Percentiles rank a stretch among this genome's conserved stretches.
Conservation (phyloP, 495 filamentous ascomycete species). For the Penicilliopsis zonata region DNA sequence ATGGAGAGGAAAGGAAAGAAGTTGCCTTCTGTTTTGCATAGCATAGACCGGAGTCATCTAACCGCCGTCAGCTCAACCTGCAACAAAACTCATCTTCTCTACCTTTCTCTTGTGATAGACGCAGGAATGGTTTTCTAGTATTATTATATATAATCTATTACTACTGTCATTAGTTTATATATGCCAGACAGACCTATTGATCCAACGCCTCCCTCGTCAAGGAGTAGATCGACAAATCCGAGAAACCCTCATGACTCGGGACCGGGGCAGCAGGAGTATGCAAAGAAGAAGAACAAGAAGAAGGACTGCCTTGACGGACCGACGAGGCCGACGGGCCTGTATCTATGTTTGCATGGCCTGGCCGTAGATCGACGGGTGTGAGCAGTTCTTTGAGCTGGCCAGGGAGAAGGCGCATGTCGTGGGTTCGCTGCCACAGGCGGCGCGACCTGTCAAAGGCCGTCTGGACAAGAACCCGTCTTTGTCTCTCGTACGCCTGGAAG, state of each 20-base stretch:
- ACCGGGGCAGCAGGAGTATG: conserved; percentile 1
- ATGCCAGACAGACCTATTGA: too few relatives aligned
- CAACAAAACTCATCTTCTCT: too few relatives aligned
- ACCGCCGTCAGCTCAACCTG: too few relatives aligned
- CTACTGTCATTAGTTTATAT: too few relatives aligned
- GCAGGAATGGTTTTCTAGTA: too few relatives aligned
- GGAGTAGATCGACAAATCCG: conserved; percentile 9
- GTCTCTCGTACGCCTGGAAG: conserved; percentile 40
- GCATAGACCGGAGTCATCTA: too few relatives aligned
- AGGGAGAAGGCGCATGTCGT: conserved; percentile 28
- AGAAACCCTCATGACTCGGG: conserved; percentile 8
- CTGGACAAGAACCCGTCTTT: conserved; percentile 37
- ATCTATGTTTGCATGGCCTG: neutral
- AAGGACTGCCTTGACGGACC: too few relatives aligned
- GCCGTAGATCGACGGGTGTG: conserved; percentile 9
- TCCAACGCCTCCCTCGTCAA: conserved; percentile 3
- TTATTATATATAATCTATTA: too few relatives aligned
- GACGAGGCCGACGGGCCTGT: too few relatives aligned
- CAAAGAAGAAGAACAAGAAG: neutral
- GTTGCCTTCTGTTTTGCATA: too few relatives aligned
- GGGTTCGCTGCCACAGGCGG: conserved; percentile 30
- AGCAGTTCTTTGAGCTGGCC: conserved; percentile 27
- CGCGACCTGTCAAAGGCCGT: conserved; percentile 38
- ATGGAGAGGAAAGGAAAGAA: too few relatives aligned
- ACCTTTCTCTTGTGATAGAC: too few relatives aligned